phyloP scores from a whole-genome alignment of 1,139 yeast species.

The Yamadazyma buinensis region DNA sequence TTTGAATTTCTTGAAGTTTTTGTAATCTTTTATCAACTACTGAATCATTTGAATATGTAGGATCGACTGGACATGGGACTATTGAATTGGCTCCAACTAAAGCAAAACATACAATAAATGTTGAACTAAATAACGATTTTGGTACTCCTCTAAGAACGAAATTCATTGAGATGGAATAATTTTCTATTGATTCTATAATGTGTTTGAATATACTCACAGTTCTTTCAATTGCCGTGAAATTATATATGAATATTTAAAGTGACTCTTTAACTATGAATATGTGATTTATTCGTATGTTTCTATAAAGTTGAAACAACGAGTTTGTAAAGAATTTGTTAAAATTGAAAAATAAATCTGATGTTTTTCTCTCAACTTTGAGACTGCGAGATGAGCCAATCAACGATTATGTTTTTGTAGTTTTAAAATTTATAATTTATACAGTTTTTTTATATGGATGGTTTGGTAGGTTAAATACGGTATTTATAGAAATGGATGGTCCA shows the following conservation, averaged over 20 bases:
- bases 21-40: conserved; percentile 28
- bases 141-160: conserved; percentile 16
- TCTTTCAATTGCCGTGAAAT: neutral
- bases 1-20: conserved; percentile 8
- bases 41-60: conserved; percentile 42
- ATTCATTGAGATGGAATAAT: too few relatives aligned
- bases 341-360: conserved; percentile 6
- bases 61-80: conserved; percentile 73
- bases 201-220: too few relatives aligned
- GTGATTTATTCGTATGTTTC: too few relatives aligned
- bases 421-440: too few relatives aligned
- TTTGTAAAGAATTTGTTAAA: too few relatives aligned
- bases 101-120: conserved; percentile 66
- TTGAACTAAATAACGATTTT: conserved; percentile 66
- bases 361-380: conserved; percentile 4
- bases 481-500: too few relatives aligned
- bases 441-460: too few relatives aligned
- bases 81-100: conserved; percentile 68
- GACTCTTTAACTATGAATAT: too few relatives aligned
- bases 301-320: too few relatives aligned
- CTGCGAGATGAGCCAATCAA: conserved; percentile 10
- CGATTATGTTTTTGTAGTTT: conserved; percentile 11
- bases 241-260: neutral
- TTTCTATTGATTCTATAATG: conserved; percentile 1
- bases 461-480: too few relatives aligned